Evolutionary conservation across 495 filamentous ascomycete species (phyloP), one percentile per base, ranked within the genome.

Genomic region (Podospora comata): DNA sequence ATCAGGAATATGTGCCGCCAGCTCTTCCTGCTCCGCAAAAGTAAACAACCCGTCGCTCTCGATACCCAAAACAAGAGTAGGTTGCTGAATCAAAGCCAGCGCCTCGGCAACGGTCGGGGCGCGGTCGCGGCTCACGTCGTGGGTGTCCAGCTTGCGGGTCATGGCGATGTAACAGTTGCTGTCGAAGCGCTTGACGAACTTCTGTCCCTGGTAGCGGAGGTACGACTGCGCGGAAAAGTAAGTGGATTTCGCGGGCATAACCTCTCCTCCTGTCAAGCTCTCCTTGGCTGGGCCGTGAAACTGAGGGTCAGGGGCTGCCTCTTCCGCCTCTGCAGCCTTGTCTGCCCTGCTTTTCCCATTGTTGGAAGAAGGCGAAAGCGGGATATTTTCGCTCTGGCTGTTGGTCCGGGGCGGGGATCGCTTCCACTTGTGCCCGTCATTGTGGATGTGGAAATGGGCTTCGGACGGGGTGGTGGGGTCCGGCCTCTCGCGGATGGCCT

Each of bases 121-220:
- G 20, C 93, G 88, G 70, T 88, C 84, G 26, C 93, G 86, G 23
- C 92, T 93, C 30, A 99, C 87, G 75, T 99, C 95, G 76, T 99
- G 95, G 3, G 95, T 99, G 74, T 99, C 95, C n/a, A 99, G 88
- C 79, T 99, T 99, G 68, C 95, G 91, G 5, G 95, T 98, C 77
- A 98, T 97, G 68, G 95, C 93, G 67, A 99, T 98, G 80, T 99
- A 99, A 81, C 95, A 98, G 76, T 99, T 99, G 70, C 92, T 90
- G 79, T 99, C 95, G 75, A 97, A 99, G 6, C 95, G 89, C 74
- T 92, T 93, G 69, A 97, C 94, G 75, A 99, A 99, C 78, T 99
- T 99, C 65, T 89, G 86, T 56, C 92, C 94, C 80, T 99, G 95
- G 79, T 99, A 99, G n/a, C 95, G 91, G 6, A 99, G 90, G 76